Base-by-base conservation (phyloP, 2,329 filamentous ascomycete species). In the Teratosphaeria pseudoeucalypti region DNA sequence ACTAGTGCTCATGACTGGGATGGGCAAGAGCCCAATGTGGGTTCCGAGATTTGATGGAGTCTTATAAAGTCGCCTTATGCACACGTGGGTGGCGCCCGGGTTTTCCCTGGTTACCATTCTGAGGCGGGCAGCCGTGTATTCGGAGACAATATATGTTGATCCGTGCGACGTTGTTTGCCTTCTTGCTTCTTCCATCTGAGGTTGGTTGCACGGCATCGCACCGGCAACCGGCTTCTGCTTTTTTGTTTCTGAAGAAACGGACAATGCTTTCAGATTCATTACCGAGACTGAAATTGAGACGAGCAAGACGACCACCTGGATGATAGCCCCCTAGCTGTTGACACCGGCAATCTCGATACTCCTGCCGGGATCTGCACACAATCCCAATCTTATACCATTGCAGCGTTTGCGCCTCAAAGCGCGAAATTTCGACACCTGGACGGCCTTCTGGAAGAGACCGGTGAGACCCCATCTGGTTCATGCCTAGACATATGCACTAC, bases 191-290 rank as follows among this genome's bases (percentile, higher is more conserved):
- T 43, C 19, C 19, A 53, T 43, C 37, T 43, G 37, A 43, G 23
- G 56, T 57, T 37, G 32, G 56, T 57, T 16, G 37, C 43, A 57
- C 56, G 54, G 39, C 57, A 55, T 52, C 39, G 32, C 26, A 32
- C 34, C 27, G 12, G 12, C 27, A 14, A 43, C 32, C 54, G 54
- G 54, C 54, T 32, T 34, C 54, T 29, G 54, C 54, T 32, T 34
- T 54, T 55, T 34, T 55, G 34, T 34, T 47, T 43, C 16, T n/a
- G 37, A 16, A n/a, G 16, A 43, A n/a, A 43, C 37, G 37, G 37
- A 43, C 37, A 43, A 43, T 43, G 37, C 37, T 43, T 14, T 16
- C 16, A 43, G 37, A 43, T 43, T 16, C 37, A 43, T 43, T 43
- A 43, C 37, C 37, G 37, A 43, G 37, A 43, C 37, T 43, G 37